Evolutionary conservation across 2,329 filamentous ascomycete species (phyloP).

Genomic region (Parastagonospora avenae): DNA sequence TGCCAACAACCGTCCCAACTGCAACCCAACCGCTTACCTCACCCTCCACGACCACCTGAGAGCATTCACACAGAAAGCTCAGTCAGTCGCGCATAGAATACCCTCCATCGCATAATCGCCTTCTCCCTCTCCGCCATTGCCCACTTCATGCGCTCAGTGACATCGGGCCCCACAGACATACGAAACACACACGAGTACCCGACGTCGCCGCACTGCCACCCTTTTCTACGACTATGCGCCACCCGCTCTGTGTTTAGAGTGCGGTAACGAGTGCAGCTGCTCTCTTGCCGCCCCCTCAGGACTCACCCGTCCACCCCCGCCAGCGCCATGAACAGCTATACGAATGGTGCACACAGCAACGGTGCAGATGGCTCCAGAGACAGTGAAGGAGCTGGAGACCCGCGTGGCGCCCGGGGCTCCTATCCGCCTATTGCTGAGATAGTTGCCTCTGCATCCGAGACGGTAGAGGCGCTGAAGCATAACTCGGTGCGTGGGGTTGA

Average conservation of each 20-base stretch:
- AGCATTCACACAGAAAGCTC: background rate
- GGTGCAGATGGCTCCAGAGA: slow-evolving; percentile 31
- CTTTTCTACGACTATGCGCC: slow-evolving; percentile 29
- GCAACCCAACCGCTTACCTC: background rate
- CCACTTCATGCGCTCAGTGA: background rate
- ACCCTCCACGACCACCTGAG: background rate
- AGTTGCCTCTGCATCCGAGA: slow-evolving; percentile 45
- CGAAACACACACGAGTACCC: slow-evolving; percentile 9
- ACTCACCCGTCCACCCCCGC: slow-evolving; percentile 10
- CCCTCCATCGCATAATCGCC: too few relatives aligned
- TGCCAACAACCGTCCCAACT: background rate
- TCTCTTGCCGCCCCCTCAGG: slow-evolving; percentile 39
- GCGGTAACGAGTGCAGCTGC: slow-evolving; percentile 48
- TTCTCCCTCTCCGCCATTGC: too few relatives aligned
- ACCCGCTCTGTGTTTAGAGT: slow-evolving; percentile 23
- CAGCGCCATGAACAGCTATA: slow-evolving; percentile 39
- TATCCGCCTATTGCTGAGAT: slow-evolving; percentile 52
- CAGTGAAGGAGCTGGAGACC: slow-evolving; percentile 28
- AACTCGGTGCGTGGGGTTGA: slow-evolving; percentile 29
- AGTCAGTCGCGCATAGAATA: too few relatives aligned
- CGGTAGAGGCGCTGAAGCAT: slow-evolving; percentile 35
- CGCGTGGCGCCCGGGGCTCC: slow-evolving; percentile 25
- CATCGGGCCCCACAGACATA: slow-evolving; percentile 3
- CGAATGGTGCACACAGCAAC: slow-evolving; percentile 27
- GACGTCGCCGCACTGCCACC: slow-evolving; percentile 1